Base-by-base conservation (phyloP, 805 yeast species). In the Candida qinlingensis region DNA sequence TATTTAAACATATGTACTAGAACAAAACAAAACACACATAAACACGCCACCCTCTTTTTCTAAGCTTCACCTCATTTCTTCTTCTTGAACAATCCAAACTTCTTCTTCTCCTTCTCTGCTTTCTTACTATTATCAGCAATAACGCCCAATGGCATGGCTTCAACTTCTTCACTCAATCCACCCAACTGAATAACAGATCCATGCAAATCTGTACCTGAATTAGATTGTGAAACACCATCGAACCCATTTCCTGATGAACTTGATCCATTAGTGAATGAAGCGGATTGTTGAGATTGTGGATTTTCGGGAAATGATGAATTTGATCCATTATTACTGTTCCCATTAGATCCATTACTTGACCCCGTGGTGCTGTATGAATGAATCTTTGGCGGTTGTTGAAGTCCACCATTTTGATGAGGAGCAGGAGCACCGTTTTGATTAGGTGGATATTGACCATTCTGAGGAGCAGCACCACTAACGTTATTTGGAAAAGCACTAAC, bases 101-200 rank as follows among this genome's bases (percentile, higher is more conserved):
- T 51, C 28, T 51, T 50, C 43, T 50, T 46, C 43, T 50, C 42
- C 19, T 48, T 40, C 13, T 50, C 39, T 28, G n/a, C 36, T 10
- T 34, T 40, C 19, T 28, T 33, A 19, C 28, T 37, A 30, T 43
- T 41, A 34, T 45, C 51, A 28, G 51, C 31, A 5, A 48, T 41
- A 10, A 48, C 37, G 27, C 54, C 54, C n/a, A 50, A 42, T 19
- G 49, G 54, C 37, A 48, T 48, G 13, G 52, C 45, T 31, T 48
- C 54, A 13, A 31, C 33, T 6, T 41, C 41, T 9, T 35, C 44
- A 29, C 13, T 19, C 8, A 34, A 31, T 3, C 43, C 19, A 19
- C 19, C 41, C 27, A 47, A 29, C 11, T 41, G 29, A 26, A 28
- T 39, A 9, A 31, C 41, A 19, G 39, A 31, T 25, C 43, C 46